Conservation (phyloP, 331 rosid genomes). For the Malus hybrid region DNA sequence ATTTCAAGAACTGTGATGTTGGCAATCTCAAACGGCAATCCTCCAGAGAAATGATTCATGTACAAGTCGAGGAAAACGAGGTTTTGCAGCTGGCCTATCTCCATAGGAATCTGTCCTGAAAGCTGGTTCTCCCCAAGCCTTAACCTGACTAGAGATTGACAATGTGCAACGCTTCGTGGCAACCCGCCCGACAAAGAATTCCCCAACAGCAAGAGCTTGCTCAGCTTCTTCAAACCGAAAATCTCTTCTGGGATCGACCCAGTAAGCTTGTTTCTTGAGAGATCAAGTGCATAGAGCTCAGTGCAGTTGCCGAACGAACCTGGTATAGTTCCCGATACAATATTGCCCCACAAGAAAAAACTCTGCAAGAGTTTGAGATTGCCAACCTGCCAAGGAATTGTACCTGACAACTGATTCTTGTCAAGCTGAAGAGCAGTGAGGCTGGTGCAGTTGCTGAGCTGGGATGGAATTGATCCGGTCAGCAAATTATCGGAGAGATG, state of each 20-base stretch:
- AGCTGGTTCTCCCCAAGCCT: conserved; percentile 89
- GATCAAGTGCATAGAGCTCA: conserved; percentile 81
- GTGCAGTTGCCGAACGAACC: conserved; percentile 75
- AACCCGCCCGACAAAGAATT: conserved; percentile 64
- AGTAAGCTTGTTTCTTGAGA: conserved; percentile 76
- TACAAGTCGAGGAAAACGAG: conserved; percentile 81
- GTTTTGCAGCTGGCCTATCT: conserved; percentile 71
- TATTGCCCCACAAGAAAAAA: conserved; percentile 83
- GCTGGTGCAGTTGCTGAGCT: conserved; percentile 78
- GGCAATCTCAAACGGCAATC: conserved; percentile 64
- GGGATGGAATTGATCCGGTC: conserved; percentile 55
- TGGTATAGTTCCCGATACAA: conserved; percentile 75
- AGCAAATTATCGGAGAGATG: conserved; percentile 74
- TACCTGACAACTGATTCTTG: conserved; percentile 77
- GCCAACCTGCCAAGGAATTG: conserved; percentile 69
- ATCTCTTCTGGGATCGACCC: conserved; percentile 85
- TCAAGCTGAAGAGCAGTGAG: conserved; percentile 78
- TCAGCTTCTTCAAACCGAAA: conserved; percentile 79
- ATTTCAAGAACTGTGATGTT: conserved; percentile 84
- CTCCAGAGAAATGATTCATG: conserved; percentile 78
- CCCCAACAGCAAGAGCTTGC: conserved; percentile 88
- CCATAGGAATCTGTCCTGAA: conserved; percentile 71
- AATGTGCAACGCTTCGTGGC: conserved; percentile 56
- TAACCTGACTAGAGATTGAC: conserved; percentile 70
- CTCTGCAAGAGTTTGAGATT: conserved; percentile 56